A percentile compares a stretch with the other conserved stretches of the same genome.
phyloP scores from a whole-genome alignment of 2,329 filamentous ascomycete species.

The Ceratocystis colombiana region DNA sequence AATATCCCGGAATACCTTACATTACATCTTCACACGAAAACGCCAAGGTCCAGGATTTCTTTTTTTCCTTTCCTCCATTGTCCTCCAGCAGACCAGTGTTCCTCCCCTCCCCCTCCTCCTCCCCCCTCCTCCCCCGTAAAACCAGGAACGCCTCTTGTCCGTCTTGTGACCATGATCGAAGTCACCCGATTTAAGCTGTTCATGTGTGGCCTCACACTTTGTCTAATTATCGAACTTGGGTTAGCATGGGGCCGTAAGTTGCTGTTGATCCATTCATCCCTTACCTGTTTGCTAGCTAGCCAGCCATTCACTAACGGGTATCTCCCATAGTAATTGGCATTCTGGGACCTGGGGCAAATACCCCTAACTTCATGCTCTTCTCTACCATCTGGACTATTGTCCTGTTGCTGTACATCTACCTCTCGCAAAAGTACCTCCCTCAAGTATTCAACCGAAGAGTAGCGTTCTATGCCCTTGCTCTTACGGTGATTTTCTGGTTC shows the following conservation, averaged over 20 bases:
- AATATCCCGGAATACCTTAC: neutral
- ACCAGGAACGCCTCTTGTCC: neutral
- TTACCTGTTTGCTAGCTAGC: neutral
- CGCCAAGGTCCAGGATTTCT: neutral
- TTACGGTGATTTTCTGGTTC: conserved; percentile 86
- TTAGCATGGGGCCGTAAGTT: conserved; percentile 60
- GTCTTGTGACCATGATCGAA: conserved; percentile 16
- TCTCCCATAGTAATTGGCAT: conserved; percentile 42
- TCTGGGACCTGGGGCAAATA: conserved; percentile 28
- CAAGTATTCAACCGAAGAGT: conserved; percentile 53
- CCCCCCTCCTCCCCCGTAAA: too few relatives aligned
- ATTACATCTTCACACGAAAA: neutral
- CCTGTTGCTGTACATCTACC: conserved; percentile 56
- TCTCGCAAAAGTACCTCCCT: conserved; percentile 55
- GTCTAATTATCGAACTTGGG: conserved; percentile 57
- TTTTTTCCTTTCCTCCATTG: neutral
- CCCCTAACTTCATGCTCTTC: conserved; percentile 72
- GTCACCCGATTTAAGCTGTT: conserved; percentile 15
- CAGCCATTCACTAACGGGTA: neutral
- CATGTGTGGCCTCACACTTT: conserved; percentile 17
- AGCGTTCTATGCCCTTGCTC: conserved; percentile 55
- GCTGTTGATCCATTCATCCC: too few relatives aligned
- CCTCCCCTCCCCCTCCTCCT: too few relatives aligned
- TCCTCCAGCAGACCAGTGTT: too few relatives aligned
- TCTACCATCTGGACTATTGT: conserved; percentile 60